These are phyloP conservation scores for Cryptosporidium xiaoi DNA, from an alignment of 169 alveolate species.

Conservation along the genomic window DNA sequence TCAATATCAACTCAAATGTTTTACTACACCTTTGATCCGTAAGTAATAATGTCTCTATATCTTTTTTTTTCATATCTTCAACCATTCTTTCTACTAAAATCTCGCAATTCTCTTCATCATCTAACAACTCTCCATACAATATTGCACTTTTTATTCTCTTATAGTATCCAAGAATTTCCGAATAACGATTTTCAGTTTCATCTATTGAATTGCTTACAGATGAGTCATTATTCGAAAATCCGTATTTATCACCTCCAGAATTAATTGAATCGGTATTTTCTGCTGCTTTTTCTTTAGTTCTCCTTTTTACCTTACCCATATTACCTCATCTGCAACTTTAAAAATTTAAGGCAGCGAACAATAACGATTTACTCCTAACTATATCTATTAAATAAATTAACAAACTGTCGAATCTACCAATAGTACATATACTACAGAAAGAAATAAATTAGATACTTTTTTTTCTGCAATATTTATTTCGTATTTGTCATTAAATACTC, in stretches of 20 bases:
- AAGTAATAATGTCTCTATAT: conserved; percentile 38
- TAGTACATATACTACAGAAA: no score
- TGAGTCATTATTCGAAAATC: not conserved
- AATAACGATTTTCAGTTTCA: conserved; percentile 25
- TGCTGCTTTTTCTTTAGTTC: no score
- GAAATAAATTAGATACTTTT: no score
- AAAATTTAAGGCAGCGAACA: not conserved
- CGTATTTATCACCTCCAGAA: not conserved
- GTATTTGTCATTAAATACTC: no score
- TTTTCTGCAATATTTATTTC: no score
- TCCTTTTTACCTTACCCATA: no score
- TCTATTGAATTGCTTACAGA: not conserved
- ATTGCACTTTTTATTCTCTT: conserved; percentile 42
- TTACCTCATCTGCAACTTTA: no score
- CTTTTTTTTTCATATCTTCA: conserved; percentile 71
- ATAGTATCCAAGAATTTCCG: conserved; percentile 41
- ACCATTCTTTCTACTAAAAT: conserved; percentile 23
- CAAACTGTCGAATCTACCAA: no score
- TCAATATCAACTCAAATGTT: conserved; percentile 41
- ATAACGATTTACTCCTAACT: not conserved
- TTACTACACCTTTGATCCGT: conserved; percentile 72
- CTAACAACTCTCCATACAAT: conserved; percentile 25
- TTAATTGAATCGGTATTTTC: no score
- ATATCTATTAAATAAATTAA: no score
- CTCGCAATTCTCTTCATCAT: conserved; percentile 63